Conservation (phyloP, 306 rosid genomes). For the Adenanthera pavonina region DNA sequence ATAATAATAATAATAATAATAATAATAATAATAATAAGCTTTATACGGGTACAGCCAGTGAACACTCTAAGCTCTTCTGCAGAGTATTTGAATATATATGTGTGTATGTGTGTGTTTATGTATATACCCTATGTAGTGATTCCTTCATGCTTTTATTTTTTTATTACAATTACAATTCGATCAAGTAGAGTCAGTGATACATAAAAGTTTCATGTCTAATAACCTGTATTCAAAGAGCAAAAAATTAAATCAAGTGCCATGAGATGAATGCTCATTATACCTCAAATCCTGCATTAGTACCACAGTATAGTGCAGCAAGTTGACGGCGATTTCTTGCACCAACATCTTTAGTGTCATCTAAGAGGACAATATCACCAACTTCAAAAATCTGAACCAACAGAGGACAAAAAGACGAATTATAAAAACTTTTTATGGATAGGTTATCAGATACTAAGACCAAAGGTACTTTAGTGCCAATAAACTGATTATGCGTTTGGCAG, state of each 20-base stretch:
- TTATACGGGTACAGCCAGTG: neutral
- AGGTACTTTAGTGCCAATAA: neutral
- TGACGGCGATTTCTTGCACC: slow-evolving; percentile 84
- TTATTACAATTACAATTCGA: neutral
- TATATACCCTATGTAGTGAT: neutral
- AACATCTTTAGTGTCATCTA: slow-evolving; percentile 79
- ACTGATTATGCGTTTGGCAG: neutral
- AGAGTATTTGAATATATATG: neutral
- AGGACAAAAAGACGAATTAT: neutral
- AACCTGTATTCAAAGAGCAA: slow-evolving; percentile 23
- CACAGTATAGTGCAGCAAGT: slow-evolving; percentile 83
- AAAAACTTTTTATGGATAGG: neutral
- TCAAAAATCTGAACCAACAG: slow-evolving; percentile 73
- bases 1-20: slow-evolving; percentile 25
- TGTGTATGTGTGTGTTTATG: too few species aligned
- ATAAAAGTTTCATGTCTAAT: neutral
- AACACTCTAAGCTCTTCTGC: neutral
- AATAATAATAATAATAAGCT: slow-evolving; percentile 21
- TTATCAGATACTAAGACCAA: neutral
- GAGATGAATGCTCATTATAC: slow-evolving; percentile 45
- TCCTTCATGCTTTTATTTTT: neutral
- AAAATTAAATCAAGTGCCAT: slow-evolving; percentile 29
- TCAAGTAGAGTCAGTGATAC: neutral
- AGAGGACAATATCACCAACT: slow-evolving; percentile 76
- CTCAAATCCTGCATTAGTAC: slow-evolving; percentile 93